Percentiles rank a stretch among this genome's conserved stretches.
Evolutionary conservation across 164 flowering plant genomes (phyloP).

Genomic region (Stephania yunnanensis): DNA sequence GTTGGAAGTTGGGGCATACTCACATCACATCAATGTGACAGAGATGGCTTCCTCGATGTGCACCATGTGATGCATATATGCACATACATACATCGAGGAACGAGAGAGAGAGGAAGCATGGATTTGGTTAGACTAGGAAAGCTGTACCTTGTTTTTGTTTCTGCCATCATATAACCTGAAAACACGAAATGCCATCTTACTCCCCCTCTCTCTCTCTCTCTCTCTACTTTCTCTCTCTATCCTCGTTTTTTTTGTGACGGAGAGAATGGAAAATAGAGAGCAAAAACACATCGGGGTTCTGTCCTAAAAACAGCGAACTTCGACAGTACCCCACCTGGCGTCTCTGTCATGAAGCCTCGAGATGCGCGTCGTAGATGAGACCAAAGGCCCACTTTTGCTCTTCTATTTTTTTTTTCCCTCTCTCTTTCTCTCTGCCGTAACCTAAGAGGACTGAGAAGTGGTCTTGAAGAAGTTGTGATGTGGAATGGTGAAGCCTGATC

Average conservation of each 20-base stretch:
- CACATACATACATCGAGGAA: not conserved
- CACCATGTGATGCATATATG: not conserved
- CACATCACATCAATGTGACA: not conserved
- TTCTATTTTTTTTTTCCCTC: conserved; percentile 3
- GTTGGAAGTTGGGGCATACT: too few species aligned
- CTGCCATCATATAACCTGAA: not conserved
- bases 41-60: not conserved
- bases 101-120: not conserved
- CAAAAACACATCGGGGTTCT: not conserved
- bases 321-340: conserved; percentile 8
- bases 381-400: not conserved
- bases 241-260: conserved; percentile 4
- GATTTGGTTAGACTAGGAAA: conserved; percentile 1
- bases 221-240: conserved; percentile 14
- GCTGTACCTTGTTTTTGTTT: conserved; percentile 19
- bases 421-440: conserved; percentile 10
- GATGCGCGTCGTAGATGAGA: not conserved
- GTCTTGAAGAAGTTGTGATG: conserved; percentile 29
- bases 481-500: conserved; percentile 68
- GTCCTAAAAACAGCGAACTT: not conserved
- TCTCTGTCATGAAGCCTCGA: not conserved
- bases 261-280: not conserved
- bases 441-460: conserved; percentile 2
- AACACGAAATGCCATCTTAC: not conserved
- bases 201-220: not conserved